Evolutionary conservation across 805 yeast genomes (phyloP).

Genomic region (Blastobotrys chiropterorum): DNA sequence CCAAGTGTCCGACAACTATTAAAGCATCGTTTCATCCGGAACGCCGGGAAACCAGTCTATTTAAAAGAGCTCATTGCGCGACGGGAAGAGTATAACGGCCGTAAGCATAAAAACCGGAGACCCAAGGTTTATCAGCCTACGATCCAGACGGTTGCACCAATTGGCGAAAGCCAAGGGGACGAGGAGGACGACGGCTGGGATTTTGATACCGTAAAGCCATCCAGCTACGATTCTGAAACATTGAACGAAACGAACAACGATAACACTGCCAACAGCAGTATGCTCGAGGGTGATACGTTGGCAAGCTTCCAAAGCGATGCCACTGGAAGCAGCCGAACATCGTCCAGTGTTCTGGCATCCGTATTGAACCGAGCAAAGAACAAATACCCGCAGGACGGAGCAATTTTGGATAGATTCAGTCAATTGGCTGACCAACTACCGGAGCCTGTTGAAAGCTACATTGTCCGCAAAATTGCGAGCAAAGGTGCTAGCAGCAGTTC

Average conservation of each 20-base stretch:
- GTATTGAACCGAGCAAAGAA: not conserved
- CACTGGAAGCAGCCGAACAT: not conserved
- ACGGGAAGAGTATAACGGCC: slow-evolving; percentile 3
- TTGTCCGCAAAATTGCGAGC: slow-evolving; percentile 13
- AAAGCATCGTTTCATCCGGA: slow-evolving; percentile 54
- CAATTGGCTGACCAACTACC: slow-evolving; percentile 1
- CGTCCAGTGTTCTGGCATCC: not conserved
- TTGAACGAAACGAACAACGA: not conserved
- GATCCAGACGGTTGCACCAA: slow-evolving; percentile 7
- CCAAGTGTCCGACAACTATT: slow-evolving; percentile 59
- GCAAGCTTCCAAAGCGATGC: not conserved
- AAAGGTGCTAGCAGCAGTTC: not conserved
- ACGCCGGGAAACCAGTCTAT: slow-evolving; percentile 34
- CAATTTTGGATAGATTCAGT: not conserved
- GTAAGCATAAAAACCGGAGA: not conserved
- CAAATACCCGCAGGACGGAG: slow-evolving; percentile 4
- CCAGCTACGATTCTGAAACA: not conserved
- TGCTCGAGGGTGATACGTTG: not conserved
- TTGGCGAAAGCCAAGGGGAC: slow-evolving; percentile 7
- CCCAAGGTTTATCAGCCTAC: slow-evolving; percentile 17
- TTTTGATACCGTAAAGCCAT: slow-evolving; percentile 32
- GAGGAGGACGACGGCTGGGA: slow-evolving; percentile 33
- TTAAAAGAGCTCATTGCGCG: slow-evolving; percentile 35
- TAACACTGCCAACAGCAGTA: not conserved
- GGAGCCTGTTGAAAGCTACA: slow-evolving; percentile 16